Evolutionary conservation across 352 stramenopile genomes (phyloP).

Genomic region (Globisporangium barbulae): DNA sequence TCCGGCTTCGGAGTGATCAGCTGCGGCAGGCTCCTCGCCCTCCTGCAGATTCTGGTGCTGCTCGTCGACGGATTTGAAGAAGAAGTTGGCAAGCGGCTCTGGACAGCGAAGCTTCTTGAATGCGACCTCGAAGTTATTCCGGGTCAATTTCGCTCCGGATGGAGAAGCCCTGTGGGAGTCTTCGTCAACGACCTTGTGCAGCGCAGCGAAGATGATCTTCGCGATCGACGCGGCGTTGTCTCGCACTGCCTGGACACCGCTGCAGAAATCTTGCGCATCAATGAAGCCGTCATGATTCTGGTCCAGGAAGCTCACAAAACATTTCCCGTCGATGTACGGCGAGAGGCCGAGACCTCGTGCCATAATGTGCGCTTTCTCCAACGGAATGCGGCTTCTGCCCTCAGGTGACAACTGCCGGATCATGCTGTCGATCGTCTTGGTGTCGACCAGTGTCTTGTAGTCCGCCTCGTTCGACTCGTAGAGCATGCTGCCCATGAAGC

Average conservation of each 20-base stretch:
- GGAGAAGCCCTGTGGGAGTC: not conserved
- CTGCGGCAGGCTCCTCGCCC: not conserved
- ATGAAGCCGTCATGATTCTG: conserved; percentile 72
- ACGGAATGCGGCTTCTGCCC: conserved; percentile 38
- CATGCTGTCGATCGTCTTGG: conserved; percentile 57
- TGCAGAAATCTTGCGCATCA: conserved; percentile 65
- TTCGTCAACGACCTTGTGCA: conserved; percentile 47
- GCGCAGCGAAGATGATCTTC: conserved; percentile 58
- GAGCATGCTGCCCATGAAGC: conserved; percentile 59
- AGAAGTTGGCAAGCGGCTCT: conserved; percentile 46
- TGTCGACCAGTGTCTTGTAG: conserved; percentile 50
- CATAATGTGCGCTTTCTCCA: conserved; percentile 50
- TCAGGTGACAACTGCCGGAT: conserved; percentile 62
- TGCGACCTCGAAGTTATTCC: conserved; percentile 37
- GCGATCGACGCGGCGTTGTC: conserved; percentile 54
- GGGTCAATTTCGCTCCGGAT: conserved; percentile 7
- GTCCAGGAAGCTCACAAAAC: conserved; percentile 64
- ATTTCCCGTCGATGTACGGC: conserved; percentile 57
- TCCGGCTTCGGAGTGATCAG: not conserved
- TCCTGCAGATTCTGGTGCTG: conserved; percentile 27
- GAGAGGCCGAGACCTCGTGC: conserved; percentile 56
- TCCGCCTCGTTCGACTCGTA: conserved; percentile 49
- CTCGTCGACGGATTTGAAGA: conserved; percentile 54
- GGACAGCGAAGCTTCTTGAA: conserved; percentile 63
- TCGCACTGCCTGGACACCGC: conserved; percentile 53